These are phyloP conservation scores for Dictyostelium firmibasis DNA, from an alignment of 78 protist species.

Conservation along the genomic window DNA sequence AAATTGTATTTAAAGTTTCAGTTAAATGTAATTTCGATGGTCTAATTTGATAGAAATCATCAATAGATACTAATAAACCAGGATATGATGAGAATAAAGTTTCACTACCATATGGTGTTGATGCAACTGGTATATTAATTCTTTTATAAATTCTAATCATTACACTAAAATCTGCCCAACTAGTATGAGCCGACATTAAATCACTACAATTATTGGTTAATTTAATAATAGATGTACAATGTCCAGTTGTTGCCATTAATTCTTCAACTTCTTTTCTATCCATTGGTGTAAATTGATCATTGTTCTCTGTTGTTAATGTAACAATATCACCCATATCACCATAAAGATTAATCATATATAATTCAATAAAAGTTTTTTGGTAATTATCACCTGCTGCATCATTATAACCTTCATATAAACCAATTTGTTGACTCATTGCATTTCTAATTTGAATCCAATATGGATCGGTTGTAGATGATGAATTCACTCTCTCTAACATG, in stretches of 20 bases:
- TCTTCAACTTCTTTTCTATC: constrained; percentile 36
- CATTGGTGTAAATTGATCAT: constrained; percentile 1
- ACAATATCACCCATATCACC: constrained; percentile 63
- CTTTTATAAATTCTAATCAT: constrained; percentile 50
- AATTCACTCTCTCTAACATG: not conserved
- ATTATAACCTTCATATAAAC: constrained; percentile 33
- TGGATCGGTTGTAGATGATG: not conserved
- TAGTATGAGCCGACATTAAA: constrained; percentile 20
- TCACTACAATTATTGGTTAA: not conserved
- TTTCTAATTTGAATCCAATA: constrained; percentile 15
- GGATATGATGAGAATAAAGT: constrained; percentile 48
- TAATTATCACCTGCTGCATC: not conserved
- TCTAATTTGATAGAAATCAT: constrained; percentile 54
- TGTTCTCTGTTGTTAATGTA: not conserved
- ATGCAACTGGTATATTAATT: constrained; percentile 38
- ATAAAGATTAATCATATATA: constrained; percentile 25
- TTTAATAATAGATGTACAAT: constrained; percentile 47
- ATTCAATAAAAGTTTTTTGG: constrained; percentile 29
- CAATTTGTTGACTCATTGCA: constrained; percentile 18
- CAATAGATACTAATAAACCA: constrained; percentile 36
- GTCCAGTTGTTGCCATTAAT: constrained; percentile 34
- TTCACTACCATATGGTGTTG: constrained; percentile 63
- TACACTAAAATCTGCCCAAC: constrained; percentile 21
- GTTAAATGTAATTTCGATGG: constrained; percentile 45
- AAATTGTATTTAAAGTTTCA: constrained; percentile 37